phyloP scores from a whole-genome alignment of 345 rosid species.

The Durio zibethinus region DNA sequence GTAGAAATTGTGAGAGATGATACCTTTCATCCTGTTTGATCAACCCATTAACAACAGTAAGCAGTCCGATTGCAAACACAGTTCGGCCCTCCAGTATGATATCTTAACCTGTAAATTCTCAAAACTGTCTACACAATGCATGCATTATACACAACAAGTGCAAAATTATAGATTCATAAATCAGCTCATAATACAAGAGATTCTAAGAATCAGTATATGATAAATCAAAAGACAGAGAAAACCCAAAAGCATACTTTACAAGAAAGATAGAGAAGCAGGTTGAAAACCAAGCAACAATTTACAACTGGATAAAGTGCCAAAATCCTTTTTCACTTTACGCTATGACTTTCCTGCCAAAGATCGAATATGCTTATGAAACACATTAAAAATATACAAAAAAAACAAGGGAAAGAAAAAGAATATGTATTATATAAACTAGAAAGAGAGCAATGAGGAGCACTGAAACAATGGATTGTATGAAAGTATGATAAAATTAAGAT shows the following conservation, averaged over 20 bases:
- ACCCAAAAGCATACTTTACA: background rate
- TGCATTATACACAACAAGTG: background rate
- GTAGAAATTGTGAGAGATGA: background rate
- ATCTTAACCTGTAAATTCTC: background rate
- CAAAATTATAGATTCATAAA: background rate
- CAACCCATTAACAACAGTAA: background rate
- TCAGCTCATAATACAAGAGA: background rate
- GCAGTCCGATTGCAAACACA: background rate
- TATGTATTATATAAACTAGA: background rate
- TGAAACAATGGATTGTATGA: background rate
- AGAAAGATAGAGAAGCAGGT: background rate
- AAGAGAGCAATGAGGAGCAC: background rate
- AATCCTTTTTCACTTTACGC: background rate
- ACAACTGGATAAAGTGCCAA: background rate
- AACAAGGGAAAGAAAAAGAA: background rate
- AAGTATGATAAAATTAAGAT: background rate
- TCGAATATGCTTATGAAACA: background rate
- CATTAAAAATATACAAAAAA: background rate
- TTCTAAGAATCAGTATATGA: background rate
- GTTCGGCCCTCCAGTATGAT: background rate
- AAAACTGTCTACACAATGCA: background rate
- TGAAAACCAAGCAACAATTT: background rate
- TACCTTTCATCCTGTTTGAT: background rate
- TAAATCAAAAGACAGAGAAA: background rate
- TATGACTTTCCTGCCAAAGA: background rate